A percentile compares a stretch with the other conserved stretches of the same genome.
phyloP scores from a whole-genome alignment of 208 protist species.

The Phytomonas sp. region DNA sequence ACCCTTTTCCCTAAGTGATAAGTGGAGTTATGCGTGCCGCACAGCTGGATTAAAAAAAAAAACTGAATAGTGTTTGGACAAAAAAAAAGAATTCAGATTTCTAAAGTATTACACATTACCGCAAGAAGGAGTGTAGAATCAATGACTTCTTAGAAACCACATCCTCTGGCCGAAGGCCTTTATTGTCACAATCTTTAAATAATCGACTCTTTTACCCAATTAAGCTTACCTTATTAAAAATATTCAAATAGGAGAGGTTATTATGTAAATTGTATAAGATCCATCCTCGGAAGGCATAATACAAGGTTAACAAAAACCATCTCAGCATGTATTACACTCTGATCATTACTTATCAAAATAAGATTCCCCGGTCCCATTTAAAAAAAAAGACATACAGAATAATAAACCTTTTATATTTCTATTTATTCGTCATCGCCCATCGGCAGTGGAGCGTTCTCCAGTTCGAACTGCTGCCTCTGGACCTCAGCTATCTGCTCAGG shows the following conservation, averaged over 20 bases:
- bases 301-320: neutral
- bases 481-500: slow-evolving; percentile 75
- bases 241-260: slow-evolving; percentile 66
- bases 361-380: neutral
- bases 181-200: slow-evolving; percentile 83
- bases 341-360: neutral
- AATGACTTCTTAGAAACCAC: neutral
- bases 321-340: neutral
- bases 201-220: neutral
- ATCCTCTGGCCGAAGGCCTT: slow-evolving; percentile 84
- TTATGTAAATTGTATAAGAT: neutral
- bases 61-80: slow-evolving; percentile 85
- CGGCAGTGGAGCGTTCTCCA: slow-evolving; percentile 85
- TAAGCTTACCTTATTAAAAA: slow-evolving; percentile 93
- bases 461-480: slow-evolving; percentile 80
- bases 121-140: neutral
- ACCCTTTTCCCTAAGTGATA: slow-evolving; percentile 5
- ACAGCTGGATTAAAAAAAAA: slow-evolving; percentile 8
- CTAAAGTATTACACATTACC: neutral
- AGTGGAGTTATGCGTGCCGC: neutral
- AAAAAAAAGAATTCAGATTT: neutral
- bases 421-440: slow-evolving; percentile 94
- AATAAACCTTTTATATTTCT: slow-evolving; percentile 9
- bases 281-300: neutral
- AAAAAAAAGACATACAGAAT: neutral